Evolutionary conservation across 2,329 filamentous ascomycete species (phyloP), one percentile per base, ranked within the genome.

Genomic region (Exserohilum rostratum): DNA sequence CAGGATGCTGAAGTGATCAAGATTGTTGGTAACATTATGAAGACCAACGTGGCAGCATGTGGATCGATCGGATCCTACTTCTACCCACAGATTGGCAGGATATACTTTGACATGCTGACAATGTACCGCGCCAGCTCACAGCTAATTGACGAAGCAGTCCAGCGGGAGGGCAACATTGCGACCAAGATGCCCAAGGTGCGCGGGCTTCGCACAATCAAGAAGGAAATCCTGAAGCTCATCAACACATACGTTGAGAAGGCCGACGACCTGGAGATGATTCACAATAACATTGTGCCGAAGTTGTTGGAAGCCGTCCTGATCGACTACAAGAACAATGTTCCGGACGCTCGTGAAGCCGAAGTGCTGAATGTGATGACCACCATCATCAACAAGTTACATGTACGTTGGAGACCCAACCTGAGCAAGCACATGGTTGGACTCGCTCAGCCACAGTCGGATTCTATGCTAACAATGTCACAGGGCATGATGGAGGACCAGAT

Each of bases 21-120:
- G 81, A 88, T 99, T 64, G 93, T 99, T 60, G 95, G 95, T 64
- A 99, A 99, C 78, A 97, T 99, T 73, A 99, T 99, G 95, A 99
- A 99, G 85, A 99, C 95, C 0, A 99, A 99, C 68, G 95, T 99
- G 4, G 93, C 96, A n/a, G 95, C 95, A 31, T 99, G 95, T 76
- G 91, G 90, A 31, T 98, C 95, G 0, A 95, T 99, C 54, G 95
- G 96, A 30, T 87, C 91, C 47, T 99, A 98, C 78, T 99, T 99
- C 77, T 97, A 96, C 71, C 93, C 95, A 11, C 95, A 99, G 74
- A 96, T 99, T 66, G 95, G 93, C 35, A 89, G 92, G 53, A 98
- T 99, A 66, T 99, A 98, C 76, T 87, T 96, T 65, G 95, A 99
- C 73, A 98, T 99, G 93, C 82, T 99, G 53, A 93, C 95, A 69